Evolutionary conservation across 2,329 filamentous ascomycete species (phyloP), one percentile per base, ranked within the genome.

Genomic region (Magnaporthales sp.): DNA sequence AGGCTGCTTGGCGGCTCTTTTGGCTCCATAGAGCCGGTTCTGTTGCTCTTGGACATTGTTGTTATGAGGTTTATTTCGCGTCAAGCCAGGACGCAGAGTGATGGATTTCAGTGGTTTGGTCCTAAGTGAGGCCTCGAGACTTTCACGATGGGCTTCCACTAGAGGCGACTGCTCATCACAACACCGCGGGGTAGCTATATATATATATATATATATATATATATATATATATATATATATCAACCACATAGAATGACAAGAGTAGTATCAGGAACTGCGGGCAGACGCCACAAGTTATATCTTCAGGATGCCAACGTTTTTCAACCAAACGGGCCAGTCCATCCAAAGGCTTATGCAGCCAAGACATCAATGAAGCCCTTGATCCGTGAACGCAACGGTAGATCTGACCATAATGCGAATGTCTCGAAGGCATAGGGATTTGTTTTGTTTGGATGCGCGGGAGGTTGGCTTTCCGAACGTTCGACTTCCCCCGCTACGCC

Each of bases 1-100:
- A 76, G 73, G 66, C 71, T 73, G 26, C 72, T 72, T 11, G 60
- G 4, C 60, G n/a, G 27, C 15, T 62, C 58, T 46, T 13, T n/a
- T n/a, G 38, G 15, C 38, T 19, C 15, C 15, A 6, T n/a, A 7
- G 38, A 46, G 38, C 15, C 38, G n/a, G 19, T 46, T n/a, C 38
- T 46, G 38, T 19, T 46, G 15, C 15, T 46, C 15, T 46, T 19
- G 15, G 38, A n/a, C 38, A 46, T 46, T 46, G 38, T 19, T 46
- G 38, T 19, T 6, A 19, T 46, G 13, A 15, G 32, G 1, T 2
- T 46, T 19, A 19, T 19, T n/a, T n/a, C n/a, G n/a, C 15, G 38
- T 46, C 15, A 19, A 19, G 4, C 8, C 38, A 46, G n/a, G 38
- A 19, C 38, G 19, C 38, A 46, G 38, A 19, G 38, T 19, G 15